Evolutionary conservation across 768 basidiomycete species (phyloP).

Genomic region (Neoboletus brunneissimus): DNA sequence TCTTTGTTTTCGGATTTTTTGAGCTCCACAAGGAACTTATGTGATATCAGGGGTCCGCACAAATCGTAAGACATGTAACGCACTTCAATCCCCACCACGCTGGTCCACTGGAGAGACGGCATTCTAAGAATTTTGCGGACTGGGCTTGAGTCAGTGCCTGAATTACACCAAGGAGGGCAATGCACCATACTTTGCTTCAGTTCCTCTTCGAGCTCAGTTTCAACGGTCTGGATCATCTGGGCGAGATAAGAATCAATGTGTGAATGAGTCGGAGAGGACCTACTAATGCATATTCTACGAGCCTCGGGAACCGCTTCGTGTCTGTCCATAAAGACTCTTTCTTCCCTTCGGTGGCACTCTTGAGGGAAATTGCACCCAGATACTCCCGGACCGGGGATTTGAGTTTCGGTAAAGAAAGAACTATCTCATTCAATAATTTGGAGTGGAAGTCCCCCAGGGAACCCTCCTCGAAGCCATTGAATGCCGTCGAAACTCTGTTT

Average conservation of each 20-base stretch:
- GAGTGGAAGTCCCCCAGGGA: constrained; percentile 60
- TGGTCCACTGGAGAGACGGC: constrained; percentile 71
- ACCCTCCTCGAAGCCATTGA: constrained; percentile 44
- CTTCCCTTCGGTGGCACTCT: constrained; percentile 60
- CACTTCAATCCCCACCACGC: constrained; percentile 70
- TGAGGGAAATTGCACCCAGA: constrained; percentile 53
- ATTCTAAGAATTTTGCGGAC: constrained; percentile 71
- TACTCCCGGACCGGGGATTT: constrained; percentile 52
- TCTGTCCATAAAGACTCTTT: constrained; percentile 72
- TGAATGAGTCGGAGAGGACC: constrained; percentile 17
- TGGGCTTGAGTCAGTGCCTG: constrained; percentile 26
- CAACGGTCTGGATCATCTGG: constrained; percentile 65
- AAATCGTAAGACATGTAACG: not conserved
- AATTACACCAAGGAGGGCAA: not conserved
- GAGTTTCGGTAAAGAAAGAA: constrained; percentile 66
- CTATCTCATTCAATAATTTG: constrained; percentile 63
- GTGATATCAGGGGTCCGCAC: not conserved
- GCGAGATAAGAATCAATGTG: not conserved
- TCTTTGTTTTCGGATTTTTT: constrained; percentile 52
- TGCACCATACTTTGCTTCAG: constrained; percentile 54
- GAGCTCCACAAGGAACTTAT: constrained; percentile 80
- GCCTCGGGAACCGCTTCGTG: constrained; percentile 47
- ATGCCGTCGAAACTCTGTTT: constrained; percentile 62
- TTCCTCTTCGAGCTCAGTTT: constrained; percentile 71
- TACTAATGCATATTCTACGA: constrained; percentile 63